Evolutionary conservation across 768 basidiomycete genomes (phyloP).

Genomic region (Suillus alpinus): DNA sequence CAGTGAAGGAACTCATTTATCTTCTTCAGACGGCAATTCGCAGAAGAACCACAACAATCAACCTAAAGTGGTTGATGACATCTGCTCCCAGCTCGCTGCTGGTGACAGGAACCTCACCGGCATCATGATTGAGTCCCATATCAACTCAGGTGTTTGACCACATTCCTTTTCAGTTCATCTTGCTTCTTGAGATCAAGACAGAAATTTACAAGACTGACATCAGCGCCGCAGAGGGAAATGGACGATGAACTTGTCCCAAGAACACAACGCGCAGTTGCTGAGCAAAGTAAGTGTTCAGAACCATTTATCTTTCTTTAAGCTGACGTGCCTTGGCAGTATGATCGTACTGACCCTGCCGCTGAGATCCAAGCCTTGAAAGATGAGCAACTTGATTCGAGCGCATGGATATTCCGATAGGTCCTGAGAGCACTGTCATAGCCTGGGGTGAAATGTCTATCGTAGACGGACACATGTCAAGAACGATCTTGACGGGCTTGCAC

Average conservation of each 20-base stretch:
- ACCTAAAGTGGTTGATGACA: slow-evolving; percentile 69
- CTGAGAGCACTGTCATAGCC: too few species aligned
- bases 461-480: slow-evolving; percentile 80
- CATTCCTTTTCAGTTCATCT: slow-evolving; percentile 15
- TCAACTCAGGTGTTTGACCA: slow-evolving; percentile 89
- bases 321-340: slow-evolving; percentile 50
- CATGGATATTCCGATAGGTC: too few species aligned
- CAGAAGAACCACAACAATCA: slow-evolving; percentile 94
- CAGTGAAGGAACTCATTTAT: too few species aligned
- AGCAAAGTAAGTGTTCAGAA: slow-evolving; percentile 58
- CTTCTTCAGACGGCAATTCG: slow-evolving; percentile 86
- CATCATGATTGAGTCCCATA: slow-evolving; percentile 96
- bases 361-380: slow-evolving; percentile 79
- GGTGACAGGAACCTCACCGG: slow-evolving; percentile 79
- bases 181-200: neutral
- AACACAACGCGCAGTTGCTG: slow-evolving; percentile 75
- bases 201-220: neutral
- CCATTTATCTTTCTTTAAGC: neutral
- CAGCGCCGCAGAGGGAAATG: slow-evolving; percentile 34
- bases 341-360: slow-evolving; percentile 84
- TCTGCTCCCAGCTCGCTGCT: slow-evolving; percentile 70
- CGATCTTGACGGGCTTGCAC: slow-evolving; percentile 84
- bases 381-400: too few species aligned
- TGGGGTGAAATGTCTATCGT: too few species aligned
- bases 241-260: slow-evolving; percentile 78